Evolutionary conservation across 2,329 filamentous ascomycete species (phyloP), one percentile per base, ranked within the genome.

Genomic region (Ploettnerulaceae sp.): DNA sequence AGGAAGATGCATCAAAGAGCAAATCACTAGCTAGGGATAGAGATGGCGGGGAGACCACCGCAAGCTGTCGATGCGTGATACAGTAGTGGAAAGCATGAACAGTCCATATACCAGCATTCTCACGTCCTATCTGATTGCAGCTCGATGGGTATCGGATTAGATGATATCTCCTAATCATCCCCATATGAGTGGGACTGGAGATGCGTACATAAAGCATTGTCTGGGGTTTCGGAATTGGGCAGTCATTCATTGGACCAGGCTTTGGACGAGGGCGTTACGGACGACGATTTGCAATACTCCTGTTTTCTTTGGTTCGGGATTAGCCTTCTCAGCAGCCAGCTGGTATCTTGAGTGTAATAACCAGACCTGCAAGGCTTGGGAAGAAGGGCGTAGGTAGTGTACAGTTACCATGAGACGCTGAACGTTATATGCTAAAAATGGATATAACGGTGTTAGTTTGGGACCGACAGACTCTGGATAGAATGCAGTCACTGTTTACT

Each of bases 31-130:
- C 49, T 3, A 70, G 76, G 51, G 70, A 74, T 45, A 66, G 70
- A 29, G 79, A 81, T 35, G 72, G 72, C 21, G 71, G 71, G 26
- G 77, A 81, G 50, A 69, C 71, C 54, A 75, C 71, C 44, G 74
- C 79, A 28, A 73, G 79, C 14, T 85, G 82, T 62, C 73, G 81
- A 53, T 85, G 82, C 63, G 71, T 82, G 43, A 79, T 86, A 50
- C 67, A 82, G 64, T 83, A 68, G 67, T 25, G 7, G 21, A 7
- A 35, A 26, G 4, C 14, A 33, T 25, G 26, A 15, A 41, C n/a
- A 12, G 18, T 15, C 14, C 26, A 32, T 32, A 31, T 21, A 36
- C 33, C 21, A 7, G 7, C 9, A 33, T 5, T 17, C n/a, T 5
- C 24, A 15, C 15, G 29, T 29, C 15, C 12, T 17, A 40, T 40